Conservation (phyloP, 2,329 filamentous ascomycete genomes). For the Penicillium janthinellum region DNA sequence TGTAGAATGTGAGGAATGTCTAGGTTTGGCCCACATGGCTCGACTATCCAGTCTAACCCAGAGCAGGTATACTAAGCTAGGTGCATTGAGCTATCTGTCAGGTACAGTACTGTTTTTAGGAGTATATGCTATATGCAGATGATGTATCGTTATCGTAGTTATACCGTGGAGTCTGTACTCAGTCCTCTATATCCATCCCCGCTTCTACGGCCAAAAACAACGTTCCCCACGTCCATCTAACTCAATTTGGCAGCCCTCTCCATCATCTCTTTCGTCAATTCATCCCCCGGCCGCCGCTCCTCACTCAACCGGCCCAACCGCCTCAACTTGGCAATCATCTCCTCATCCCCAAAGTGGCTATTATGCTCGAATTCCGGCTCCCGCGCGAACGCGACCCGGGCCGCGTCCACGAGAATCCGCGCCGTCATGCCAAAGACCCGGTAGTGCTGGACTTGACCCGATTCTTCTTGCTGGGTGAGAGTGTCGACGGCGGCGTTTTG, state of each 20-base stretch:
- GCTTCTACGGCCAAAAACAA: neutral
- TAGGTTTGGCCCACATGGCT: neutral
- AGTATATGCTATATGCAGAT: neutral
- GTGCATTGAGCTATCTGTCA: neutral
- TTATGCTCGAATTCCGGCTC: constrained; percentile 82
- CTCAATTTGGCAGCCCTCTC: constrained; percentile 53
- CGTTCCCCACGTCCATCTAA: constrained; percentile 9
- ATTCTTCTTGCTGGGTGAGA: constrained; percentile 52
- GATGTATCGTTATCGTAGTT: neutral
- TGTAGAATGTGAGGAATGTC: too few relatives aligned
- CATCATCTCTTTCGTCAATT: constrained; percentile 55
- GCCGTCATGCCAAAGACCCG: constrained; percentile 96
- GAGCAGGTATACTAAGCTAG: neutral
- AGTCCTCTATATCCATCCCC: neutral
- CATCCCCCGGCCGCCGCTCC: constrained; percentile 53
- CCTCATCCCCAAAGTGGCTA: constrained; percentile 65
- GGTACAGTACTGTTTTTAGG: neutral
- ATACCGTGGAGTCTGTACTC: neutral
- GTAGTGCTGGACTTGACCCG: constrained; percentile 60
- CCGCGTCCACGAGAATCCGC: constrained; percentile 83
- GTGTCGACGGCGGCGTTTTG: constrained; percentile 44
- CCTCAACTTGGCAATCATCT: constrained; percentile 61
- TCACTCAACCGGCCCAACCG: constrained; percentile 59
- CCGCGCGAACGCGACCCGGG: constrained; percentile 77
- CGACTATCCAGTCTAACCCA: neutral